Evolutionary conservation across 2,329 filamentous ascomycete species (phyloP).

Genomic region (Colletotrichum sp.): DNA sequence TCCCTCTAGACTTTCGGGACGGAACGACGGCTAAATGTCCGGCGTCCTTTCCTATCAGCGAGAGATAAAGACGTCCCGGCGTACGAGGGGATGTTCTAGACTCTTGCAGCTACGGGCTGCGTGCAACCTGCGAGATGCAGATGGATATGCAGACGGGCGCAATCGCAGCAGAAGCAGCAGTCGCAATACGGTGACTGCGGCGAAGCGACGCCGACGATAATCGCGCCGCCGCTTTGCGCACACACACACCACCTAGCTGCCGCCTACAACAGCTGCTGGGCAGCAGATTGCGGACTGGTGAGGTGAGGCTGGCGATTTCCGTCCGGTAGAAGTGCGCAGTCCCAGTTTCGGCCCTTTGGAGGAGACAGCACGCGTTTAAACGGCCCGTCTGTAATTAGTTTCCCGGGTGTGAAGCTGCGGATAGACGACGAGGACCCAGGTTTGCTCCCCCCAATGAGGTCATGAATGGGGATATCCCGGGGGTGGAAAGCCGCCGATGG

Average conservation of each 20-base stretch:
- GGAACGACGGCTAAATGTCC: not conserved
- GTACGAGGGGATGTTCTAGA: not conserved
- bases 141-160: not conserved
- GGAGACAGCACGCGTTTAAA: conserved; percentile 19
- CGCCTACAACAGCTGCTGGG: not conserved
- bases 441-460: conserved; percentile 18
- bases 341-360: conserved; percentile 19
- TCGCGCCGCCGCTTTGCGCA: not conserved
- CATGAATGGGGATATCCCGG: conserved; percentile 16
- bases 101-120: not conserved
- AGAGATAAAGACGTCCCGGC: not conserved
- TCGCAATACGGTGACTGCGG: not conserved
- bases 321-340: not conserved
- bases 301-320: not conserved
- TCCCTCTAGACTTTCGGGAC: not conserved
- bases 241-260: not conserved
- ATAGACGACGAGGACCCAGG: conserved; percentile 15
- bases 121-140: conserved; percentile 1
- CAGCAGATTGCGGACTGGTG: not conserved
- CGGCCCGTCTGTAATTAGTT: conserved; percentile 22
- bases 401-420: conserved; percentile 20
- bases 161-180: not conserved
- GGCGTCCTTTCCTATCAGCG: not conserved
- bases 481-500: not conserved
- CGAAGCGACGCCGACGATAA: not conserved